Base-by-base conservation (phyloP, 2,329 filamentous ascomycete species). In the Neoscytalidium dimidiatum region DNA sequence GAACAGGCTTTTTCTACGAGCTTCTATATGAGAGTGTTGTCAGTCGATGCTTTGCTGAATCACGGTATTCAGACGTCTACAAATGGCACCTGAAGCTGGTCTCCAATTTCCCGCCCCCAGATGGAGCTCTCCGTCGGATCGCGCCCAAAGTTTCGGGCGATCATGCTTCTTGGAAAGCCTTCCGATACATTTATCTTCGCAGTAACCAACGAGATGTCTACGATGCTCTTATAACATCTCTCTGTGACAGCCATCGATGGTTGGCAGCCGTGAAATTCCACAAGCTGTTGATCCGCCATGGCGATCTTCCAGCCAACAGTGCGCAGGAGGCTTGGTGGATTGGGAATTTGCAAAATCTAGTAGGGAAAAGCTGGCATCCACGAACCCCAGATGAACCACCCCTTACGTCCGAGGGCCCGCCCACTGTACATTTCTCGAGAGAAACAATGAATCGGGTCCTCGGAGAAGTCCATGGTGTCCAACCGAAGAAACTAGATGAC, bases 401-500 rank as follows among this genome's bases (percentile, higher is more conserved):
- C 8, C 17, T 38, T 26, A 43, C 19, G 11, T 17, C 23, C 9
- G 44, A 33, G 33, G 33, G 44, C 5, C 38, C 26, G 13, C 28
- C 41, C 14, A 44, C 14, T 14, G 8, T 41, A 4, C 7, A 7
- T n/a, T 33, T 64, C 31, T 64, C 70, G 3, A 64, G 71, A 31
- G 67, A 70, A 28, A 66, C 44, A 5, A 68, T 72, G 70, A 71
- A 66, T 35, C 56, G 53, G 21, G 48, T 70, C 11, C 61, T 73
- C 3, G 76, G 75, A 13, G 72, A 77, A 21, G 73, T 74, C 4
- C 75, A 78, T 62, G 73, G 75, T 7, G 4, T 48, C 17, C 11
- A 77, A 33, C 77, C 78, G n/a, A 80, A 82, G 41, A 74, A 78
- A 43, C 75, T 83, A 52, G 75, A 78, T 71, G 92, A 95, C 74